phyloP scores from a whole-genome alignment of 73 alveolate species.

The Effrenium voratum region DNA sequence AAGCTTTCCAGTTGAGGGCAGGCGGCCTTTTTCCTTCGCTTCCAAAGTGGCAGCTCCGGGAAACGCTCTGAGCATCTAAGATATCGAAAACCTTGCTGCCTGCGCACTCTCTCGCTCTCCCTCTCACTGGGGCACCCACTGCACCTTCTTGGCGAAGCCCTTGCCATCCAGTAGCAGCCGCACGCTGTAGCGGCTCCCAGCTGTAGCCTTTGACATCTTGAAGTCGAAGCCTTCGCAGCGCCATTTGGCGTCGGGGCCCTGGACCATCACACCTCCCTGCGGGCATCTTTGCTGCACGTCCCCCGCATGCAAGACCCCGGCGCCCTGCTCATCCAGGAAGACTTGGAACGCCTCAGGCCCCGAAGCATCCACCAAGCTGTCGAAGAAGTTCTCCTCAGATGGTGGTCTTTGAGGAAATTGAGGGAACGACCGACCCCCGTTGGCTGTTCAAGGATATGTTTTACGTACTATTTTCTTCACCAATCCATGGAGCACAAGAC shows the following conservation, averaged over 20 bases:
- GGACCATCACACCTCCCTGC: conserved; percentile 65
- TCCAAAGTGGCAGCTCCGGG: no score
- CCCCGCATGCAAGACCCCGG: conserved; percentile 59
- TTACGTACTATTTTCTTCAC: no score
- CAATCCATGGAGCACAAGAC: no score
- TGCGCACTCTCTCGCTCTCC: background rate
- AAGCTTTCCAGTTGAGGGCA: no score
- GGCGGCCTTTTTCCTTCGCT: no score
- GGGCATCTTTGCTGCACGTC: conserved; percentile 67
- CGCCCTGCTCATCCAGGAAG: conserved; percentile 45
- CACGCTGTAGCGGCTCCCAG: conserved; percentile 48
- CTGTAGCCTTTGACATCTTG: conserved; percentile 74
- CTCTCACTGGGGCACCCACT: conserved; percentile 51
- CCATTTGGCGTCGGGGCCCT: conserved; percentile 93
- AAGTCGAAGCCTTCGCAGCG: conserved; percentile 79
- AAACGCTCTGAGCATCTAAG: no score
- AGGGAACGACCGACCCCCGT: no score
- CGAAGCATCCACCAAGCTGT: no score
- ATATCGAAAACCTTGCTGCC: no score
- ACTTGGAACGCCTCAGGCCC: conserved; percentile 76
- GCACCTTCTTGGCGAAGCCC: conserved; percentile 92
- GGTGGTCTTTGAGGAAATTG: no score
- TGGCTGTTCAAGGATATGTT: no score
- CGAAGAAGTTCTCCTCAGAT: conserved; percentile 19
- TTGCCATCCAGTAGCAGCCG: conserved; percentile 62